Conservation (phyloP, 2,329 filamentous ascomycete species). For the Xenosphaeropsis pyriputrescens region DNA sequence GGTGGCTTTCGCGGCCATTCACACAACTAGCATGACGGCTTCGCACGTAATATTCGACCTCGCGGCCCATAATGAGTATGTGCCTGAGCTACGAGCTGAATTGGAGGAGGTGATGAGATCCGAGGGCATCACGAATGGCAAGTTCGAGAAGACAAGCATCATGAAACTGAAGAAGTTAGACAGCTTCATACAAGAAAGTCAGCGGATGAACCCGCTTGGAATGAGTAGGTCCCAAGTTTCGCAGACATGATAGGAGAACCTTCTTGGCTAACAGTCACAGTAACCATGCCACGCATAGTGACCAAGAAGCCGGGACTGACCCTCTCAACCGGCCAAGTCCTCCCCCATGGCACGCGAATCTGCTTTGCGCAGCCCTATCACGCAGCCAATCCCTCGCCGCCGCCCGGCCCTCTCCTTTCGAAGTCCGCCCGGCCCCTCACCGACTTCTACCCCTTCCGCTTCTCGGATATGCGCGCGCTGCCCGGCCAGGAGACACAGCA, state of each 20-base stretch:
- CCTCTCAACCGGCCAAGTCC: conserved; percentile 36
- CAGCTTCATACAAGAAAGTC: conserved; percentile 17
- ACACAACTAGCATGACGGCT: conserved; percentile 12
- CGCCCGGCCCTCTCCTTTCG: conserved; percentile 1
- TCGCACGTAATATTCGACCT: conserved; percentile 15
- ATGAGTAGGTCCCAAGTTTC: conserved; percentile 4
- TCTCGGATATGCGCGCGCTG: not conserved
- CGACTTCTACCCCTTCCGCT: conserved; percentile 4
- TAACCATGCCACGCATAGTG: conserved; percentile 1
- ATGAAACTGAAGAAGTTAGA: conserved; percentile 17
- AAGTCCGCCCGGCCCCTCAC: not conserved
- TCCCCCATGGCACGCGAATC: conserved; percentile 17
- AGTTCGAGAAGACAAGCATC: conserved; percentile 17
- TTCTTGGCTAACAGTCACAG: not conserved
- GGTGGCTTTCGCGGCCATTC: conserved; percentile 5
- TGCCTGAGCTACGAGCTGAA: conserved; percentile 12
- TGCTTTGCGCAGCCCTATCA: conserved; percentile 6
- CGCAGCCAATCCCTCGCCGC: conserved; percentile 1
- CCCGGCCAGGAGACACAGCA: conserved; percentile 1
- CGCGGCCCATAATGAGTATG: conserved; percentile 4
- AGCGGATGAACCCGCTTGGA: conserved; percentile 9
- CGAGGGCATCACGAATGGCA: conserved; percentile 5
- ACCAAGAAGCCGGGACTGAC: conserved; percentile 19
- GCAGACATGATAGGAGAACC: no score
- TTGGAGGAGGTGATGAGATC: conserved; percentile 2